Evolutionary conservation across 805 yeast species (phyloP), one percentile per base, ranked within the genome.

Genomic region (Sporopachydermia quercuum): DNA sequence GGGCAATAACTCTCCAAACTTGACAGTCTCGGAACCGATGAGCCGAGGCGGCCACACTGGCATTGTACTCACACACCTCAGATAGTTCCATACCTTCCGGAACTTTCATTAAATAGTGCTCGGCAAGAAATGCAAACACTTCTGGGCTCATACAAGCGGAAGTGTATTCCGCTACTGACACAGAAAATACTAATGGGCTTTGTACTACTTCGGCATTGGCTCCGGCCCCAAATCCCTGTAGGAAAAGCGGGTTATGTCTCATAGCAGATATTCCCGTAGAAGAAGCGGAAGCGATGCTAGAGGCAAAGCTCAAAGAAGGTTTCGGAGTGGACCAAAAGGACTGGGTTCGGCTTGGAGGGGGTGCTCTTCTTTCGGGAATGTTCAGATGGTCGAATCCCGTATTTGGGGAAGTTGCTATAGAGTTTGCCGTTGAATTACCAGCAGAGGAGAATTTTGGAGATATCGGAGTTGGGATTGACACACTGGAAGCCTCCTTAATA

Each of bases 1-100:
- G 70, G 11, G 70, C 69, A 3, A 78, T 55, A 3, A 76, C 64
- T 43, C 66, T 56, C 86, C 86, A 78, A 1, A 74, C 66, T 49
- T 75, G 82, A 40, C 76, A 63, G 40, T 75, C 80, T 42, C 82
- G 56, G 40, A 59, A 61, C 38, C 63, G 55, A 14, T 65, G 63
- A 1, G 66, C 78, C 37, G 65, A 60, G 1, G 67, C 67, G 0
- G 81, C 81, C 5, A 73, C 60, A 14, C 63, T 57, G 0, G 83
- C 70, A 50, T 80, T 80, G 47, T 65, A 57, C 16, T 66, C 61
- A 49, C 83, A 78, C 2, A 68, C 75, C 36, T 76, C 75, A 11
- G 63, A 51, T 13, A 76, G 57, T 18, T 63, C 59, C 49, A 73
- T 63, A 3, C 70, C 74, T 16, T 65, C 68, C 0, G 73, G 71